Evolutionary conservation across 1,284 basidiomycete species (phyloP).

Genomic region (Cutaneotrichosporon sp.): DNA sequence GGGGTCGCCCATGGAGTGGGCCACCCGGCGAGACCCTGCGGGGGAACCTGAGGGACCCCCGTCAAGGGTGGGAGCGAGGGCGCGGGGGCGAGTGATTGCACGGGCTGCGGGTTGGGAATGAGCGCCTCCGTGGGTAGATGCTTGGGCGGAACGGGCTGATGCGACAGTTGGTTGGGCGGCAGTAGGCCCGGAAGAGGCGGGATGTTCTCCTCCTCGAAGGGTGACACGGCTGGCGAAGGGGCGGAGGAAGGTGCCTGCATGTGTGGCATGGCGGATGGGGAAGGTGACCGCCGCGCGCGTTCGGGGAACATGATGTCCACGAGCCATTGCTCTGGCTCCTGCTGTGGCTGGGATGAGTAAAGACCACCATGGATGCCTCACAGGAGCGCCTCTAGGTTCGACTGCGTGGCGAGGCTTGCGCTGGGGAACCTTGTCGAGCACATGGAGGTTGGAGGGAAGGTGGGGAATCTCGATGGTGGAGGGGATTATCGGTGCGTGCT

Average conservation of each 20-base stretch:
- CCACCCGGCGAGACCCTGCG: background rate
- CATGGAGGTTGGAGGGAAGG: background rate
- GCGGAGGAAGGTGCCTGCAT: background rate
- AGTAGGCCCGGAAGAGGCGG: background rate
- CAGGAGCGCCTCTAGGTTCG: background rate
- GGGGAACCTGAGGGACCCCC: background rate
- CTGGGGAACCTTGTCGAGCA: background rate
- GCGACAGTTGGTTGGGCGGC: background rate
- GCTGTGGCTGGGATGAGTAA: background rate
- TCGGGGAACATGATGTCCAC: constrained; percentile 8
- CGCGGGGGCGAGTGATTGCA: background rate
- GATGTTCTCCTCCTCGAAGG: background rate
- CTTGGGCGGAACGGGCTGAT: background rate
- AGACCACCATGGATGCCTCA: background rate
- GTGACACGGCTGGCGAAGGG: background rate
- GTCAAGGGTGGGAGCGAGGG: background rate
- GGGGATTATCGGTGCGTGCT: background rate
- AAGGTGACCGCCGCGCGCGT: background rate
- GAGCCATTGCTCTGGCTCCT: constrained; percentile 5
- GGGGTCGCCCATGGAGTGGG: background rate
- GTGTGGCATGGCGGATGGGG: background rate
- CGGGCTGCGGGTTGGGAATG: background rate
- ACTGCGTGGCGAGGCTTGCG: background rate
- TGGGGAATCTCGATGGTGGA: background rate
- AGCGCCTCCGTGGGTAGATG: too few species aligned